These are phyloP conservation scores for Lindgomyces ingoldianus DNA, from an alignment of 495 filamentous ascomycete genomes.

Conservation along the genomic window DNA sequence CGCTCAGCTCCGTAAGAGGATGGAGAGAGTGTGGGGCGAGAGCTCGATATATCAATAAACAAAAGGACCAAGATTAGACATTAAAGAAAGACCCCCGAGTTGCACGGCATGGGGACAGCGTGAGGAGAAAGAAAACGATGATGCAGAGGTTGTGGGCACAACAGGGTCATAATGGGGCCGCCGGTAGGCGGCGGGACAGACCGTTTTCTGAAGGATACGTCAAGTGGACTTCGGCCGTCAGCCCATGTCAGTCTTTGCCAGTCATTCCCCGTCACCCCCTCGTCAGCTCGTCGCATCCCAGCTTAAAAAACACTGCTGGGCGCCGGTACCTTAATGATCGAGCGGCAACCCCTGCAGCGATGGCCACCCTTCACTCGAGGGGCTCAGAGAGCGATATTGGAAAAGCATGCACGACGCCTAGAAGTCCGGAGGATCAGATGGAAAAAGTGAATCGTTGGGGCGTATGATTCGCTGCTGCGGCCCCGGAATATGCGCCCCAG, in stretches of 20 bases:
- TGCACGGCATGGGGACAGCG: conserved; percentile 18
- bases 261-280: background rate
- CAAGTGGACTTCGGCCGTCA: conserved; percentile 6
- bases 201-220: conserved; percentile 27
- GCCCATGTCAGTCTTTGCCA: background rate
- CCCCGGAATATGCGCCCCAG: background rate
- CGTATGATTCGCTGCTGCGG: background rate
- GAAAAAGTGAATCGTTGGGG: background rate
- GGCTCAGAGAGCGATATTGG: background rate
- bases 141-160: conserved; percentile 10
- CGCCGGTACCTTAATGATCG: conserved; percentile 9
- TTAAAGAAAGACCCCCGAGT: conserved; percentile 10
- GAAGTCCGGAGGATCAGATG: background rate
- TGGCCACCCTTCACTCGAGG: too few species aligned
- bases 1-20: background rate
- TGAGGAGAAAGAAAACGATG: conserved; percentile 6
- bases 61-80: conserved; percentile 25
- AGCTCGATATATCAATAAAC: background rate
- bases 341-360: conserved; percentile 6
- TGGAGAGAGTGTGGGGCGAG: background rate
- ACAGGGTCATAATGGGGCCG: background rate
- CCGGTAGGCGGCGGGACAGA: conserved; percentile 25
- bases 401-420: background rate
- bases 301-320: background rate
- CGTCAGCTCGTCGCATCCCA: background rate